These are phyloP conservation scores for Picea glauca DNA, from an alignment of 75 land plant species.

Conservation along the genomic window DNA sequence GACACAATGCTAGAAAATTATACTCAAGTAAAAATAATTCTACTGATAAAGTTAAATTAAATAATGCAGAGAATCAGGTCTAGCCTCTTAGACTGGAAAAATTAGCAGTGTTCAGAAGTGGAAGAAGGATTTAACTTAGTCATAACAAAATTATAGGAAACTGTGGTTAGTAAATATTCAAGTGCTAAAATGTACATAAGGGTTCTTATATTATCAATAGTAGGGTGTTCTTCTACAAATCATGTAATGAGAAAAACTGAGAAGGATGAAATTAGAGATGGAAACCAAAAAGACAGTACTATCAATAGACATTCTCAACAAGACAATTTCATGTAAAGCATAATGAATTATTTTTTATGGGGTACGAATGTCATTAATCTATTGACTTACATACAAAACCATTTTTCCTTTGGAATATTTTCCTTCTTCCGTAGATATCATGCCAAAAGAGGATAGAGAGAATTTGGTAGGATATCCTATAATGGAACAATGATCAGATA, in stretches of 20 bases:
- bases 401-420: too few relatives aligned
- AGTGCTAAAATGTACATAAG: not conserved
- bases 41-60: not conserved
- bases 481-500: constrained; percentile 87
- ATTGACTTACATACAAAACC: too few relatives aligned
- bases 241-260: not conserved
- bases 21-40: too few relatives aligned
- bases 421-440: too few relatives aligned
- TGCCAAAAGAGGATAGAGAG: too few relatives aligned
- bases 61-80: not conserved
- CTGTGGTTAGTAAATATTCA: not conserved
- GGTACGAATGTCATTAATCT: too few relatives aligned
- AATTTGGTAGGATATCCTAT: too few relatives aligned
- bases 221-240: not conserved
- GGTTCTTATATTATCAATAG: not conserved
- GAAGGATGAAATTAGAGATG: not conserved
- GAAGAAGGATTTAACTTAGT: not conserved
- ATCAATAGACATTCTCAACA: too few relatives aligned
- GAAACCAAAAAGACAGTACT: not conserved
- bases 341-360: too few relatives aligned
- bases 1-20: not conserved
- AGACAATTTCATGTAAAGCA: too few relatives aligned
- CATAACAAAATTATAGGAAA: not conserved
- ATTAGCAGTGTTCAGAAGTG: not conserved
- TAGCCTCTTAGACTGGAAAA: not conserved